Base-by-base conservation (phyloP, 768 basidiomycete species). In the Clitopilus passeckerianus region DNA sequence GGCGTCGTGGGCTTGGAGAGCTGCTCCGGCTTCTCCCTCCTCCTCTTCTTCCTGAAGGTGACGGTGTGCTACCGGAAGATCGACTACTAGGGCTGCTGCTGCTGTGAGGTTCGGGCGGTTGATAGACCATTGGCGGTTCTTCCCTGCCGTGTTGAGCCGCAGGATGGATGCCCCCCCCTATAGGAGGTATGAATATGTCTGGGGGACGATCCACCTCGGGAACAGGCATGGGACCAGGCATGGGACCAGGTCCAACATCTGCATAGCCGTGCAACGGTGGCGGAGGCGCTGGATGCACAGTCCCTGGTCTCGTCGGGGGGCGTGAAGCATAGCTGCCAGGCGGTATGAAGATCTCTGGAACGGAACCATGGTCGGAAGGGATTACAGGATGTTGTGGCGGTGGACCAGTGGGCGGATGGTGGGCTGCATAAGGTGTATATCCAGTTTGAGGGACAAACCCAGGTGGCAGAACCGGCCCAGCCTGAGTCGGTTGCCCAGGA, bases 291-390 rank as follows among this genome's bases (percentile, higher is more conserved):
- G 56, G 56, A 57, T 30, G 27, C 18, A 43, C 27, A 18, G 56
- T 30, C 18, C 34, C 35, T 15, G 59, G 57, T 59, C 57, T 30
- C 53, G 59, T n/a, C 30, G 44, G 27, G 15, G 27, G 54, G 37
- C 46, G 18, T 30, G 27, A 30, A 4, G 10, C 46, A 50, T 50
- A 50, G n/a, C 46, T 50, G 5, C 46, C 46, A 24, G 66, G 67
- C 5, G 73, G 72, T 33, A 71, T 65, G 56, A 72, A 74, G 12
- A 23, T 18, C 10, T 50, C 18, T 6, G 27, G 12, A 23, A 37
- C 57, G 15, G 61, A 54, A 43, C 54, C 44, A 53, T 27, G 52
- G 24, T 56, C 57, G 34, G 58, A 34, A 24, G 60, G 54, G 6
- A 55, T 59, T 3, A 59, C 58, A 2, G 50, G 50, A 43, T 14